Evolutionary conservation across 306 rosid genomes (phyloP).

Genomic region (Ormosia emarginata): DNA sequence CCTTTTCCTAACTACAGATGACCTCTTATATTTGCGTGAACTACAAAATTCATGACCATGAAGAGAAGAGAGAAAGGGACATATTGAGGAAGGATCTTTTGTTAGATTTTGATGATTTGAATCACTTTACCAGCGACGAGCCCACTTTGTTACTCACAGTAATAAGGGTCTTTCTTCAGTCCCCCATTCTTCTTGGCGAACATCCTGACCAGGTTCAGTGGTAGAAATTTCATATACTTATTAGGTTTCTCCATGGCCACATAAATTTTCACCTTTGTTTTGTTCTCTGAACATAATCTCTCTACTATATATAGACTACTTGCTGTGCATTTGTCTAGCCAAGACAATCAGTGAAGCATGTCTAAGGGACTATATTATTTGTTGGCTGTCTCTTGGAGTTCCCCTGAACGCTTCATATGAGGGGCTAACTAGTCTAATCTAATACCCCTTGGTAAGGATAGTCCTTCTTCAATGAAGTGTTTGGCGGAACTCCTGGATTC

Average conservation of each 20-base stretch:
- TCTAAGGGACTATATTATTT: neutral
- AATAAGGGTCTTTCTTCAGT: neutral
- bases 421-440: neutral
- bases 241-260: neutral
- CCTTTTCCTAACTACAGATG: too few relatives aligned
- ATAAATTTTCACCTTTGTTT: neutral
- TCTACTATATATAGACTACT: neutral
- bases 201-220: slow-evolving; percentile 22
- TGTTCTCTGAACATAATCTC: neutral
- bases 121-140: neutral
- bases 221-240: neutral
- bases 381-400: slow-evolving; percentile 36
- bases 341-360: neutral
- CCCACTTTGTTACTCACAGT: neutral
- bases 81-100: neutral
- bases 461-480: slow-evolving; percentile 19
- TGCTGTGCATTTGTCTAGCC: neutral
- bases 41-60: neutral
- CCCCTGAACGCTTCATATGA: slow-evolving; percentile 33
- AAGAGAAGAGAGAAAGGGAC: neutral
- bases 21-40: neutral
- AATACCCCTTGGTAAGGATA: neutral
- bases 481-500: slow-evolving; percentile 28
- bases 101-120: neutral
- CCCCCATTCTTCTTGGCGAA: neutral